A percentile compares a stretch with the other conserved stretches of the same genome.
phyloP scores from a whole-genome alignment of 176 grass and related monocot species.

The Luzula sylvatica region DNA sequence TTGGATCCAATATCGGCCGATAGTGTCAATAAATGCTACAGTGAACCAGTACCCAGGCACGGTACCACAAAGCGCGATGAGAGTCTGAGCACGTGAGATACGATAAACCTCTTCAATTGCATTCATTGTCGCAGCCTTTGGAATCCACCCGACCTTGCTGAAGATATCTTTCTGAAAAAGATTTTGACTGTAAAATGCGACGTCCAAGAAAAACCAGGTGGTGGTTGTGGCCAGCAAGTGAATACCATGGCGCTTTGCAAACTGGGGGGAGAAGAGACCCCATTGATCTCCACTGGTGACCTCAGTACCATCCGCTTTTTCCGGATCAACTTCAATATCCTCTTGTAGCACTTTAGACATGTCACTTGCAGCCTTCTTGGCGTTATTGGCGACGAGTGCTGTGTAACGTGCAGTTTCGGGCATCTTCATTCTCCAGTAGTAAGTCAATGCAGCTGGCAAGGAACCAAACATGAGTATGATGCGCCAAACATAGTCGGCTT shows the following conservation, averaged over 20 bases:
- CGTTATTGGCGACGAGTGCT: slow-evolving; percentile 50
- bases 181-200: slow-evolving; percentile 88
- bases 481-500: slow-evolving; percentile 75
- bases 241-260: slow-evolving; percentile 34
- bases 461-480: slow-evolving; percentile 70
- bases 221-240: slow-evolving; percentile 51
- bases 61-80: slow-evolving; percentile 73
- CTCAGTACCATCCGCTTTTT: background rate
- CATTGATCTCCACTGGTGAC: slow-evolving; percentile 16
- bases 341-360: slow-evolving; percentile 56
- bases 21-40: slow-evolving; percentile 53
- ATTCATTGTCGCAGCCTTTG: slow-evolving; percentile 41
- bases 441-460: slow-evolving; percentile 43
- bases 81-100: slow-evolving; percentile 47
- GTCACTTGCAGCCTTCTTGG: slow-evolving; percentile 53
- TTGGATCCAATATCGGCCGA: slow-evolving; percentile 65
- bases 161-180: slow-evolving; percentile 94
- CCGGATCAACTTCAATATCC: slow-evolving; percentile 29
- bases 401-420: slow-evolving; percentile 88
- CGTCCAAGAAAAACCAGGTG: slow-evolving; percentile 81
- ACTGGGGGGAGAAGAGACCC: slow-evolving; percentile 67
- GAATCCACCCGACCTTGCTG: slow-evolving; percentile 61
- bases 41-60: slow-evolving; percentile 86
- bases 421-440: slow-evolving; percentile 96
- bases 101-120: slow-evolving; percentile 62